phyloP scores from a whole-genome alignment of 2,329 filamentous ascomycete genomes.

The Thelonectria olida region DNA sequence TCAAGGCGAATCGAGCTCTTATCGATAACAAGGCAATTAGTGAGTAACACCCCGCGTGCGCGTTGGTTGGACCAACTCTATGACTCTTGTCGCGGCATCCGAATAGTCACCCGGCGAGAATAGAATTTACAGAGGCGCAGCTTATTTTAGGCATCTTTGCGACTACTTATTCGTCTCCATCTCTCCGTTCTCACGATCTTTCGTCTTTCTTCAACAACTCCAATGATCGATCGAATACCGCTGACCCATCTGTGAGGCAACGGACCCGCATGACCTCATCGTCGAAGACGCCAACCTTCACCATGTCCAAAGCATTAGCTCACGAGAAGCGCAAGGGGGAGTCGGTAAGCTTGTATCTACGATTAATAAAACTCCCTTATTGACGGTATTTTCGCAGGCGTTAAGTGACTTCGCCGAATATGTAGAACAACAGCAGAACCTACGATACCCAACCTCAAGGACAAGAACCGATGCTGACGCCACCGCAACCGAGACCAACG shows the following conservation, averaged over 20 bases:
- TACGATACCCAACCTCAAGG: constrained; percentile 65
- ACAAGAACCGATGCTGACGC: constrained; percentile 44
- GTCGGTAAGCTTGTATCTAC: constrained; percentile 63
- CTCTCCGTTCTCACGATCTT: background rate
- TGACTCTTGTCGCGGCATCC: constrained; percentile 33
- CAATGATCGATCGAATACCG: constrained; percentile 43
- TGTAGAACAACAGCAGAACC: constrained; percentile 90
- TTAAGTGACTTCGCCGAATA: constrained; percentile 98
- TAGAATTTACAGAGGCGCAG: constrained; percentile 27
- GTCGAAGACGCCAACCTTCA: constrained; percentile 31
- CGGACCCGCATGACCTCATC: constrained; percentile 35
- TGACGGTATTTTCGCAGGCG: constrained; percentile 60
- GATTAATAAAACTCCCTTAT: background rate
- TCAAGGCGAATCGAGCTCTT: constrained; percentile 4
- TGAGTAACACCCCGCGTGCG: constrained; percentile 39
- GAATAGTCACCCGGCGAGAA: constrained; percentile 36
- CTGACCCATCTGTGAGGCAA: constrained; percentile 21
- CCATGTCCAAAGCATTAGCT: constrained; percentile 72
- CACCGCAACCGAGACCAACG: constrained; percentile 42
- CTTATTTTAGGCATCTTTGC: constrained; percentile 4
- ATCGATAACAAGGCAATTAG: constrained; percentile 14
- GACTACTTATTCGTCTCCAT: constrained; percentile 20
- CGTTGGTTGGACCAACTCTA: constrained; percentile 23
- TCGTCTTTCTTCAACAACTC: constrained; percentile 12
- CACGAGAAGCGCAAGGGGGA: constrained; percentile 89